Conservation (phyloP, 2,329 filamentous ascomycete species). For the Trichoderma arundinaceum region DNA sequence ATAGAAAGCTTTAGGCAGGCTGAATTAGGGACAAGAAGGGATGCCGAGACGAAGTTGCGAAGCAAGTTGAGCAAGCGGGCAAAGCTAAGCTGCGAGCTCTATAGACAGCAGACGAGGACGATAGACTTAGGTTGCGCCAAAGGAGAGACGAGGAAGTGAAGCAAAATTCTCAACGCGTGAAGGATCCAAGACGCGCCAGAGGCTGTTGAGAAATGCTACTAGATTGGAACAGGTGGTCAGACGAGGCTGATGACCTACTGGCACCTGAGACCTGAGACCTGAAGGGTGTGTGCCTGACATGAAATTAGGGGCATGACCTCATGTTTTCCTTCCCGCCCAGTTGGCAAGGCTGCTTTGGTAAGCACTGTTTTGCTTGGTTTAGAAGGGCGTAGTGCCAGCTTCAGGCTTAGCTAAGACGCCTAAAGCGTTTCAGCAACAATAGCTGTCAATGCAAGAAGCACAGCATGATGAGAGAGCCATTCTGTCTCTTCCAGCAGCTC, state of each 20-base stretch:
- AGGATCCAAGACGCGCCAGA: constrained; percentile 9
- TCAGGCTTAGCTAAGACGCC: neutral
- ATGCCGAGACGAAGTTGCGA: constrained; percentile 4
- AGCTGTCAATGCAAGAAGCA: constrained; percentile 19
- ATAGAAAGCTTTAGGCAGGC: constrained; percentile 10
- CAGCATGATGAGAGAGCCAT: neutral
- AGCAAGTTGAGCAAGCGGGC: neutral
- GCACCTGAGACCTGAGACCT: constrained; percentile 25
- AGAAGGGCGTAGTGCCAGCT: neutral
- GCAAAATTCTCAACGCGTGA: constrained; percentile 9
- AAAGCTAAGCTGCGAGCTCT: constrained; percentile 13
- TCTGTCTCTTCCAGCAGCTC: too few species aligned
- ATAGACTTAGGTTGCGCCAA: neutral
- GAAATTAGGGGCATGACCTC: constrained; percentile 31
- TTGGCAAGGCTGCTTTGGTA: constrained; percentile 16
- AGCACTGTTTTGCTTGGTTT: constrained; percentile 5
- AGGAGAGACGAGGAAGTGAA: constrained; percentile 8
- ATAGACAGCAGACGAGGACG: constrained; percentile 3
- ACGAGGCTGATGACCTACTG: constrained; percentile 32
- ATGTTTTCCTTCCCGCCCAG: neutral
- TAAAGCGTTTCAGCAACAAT: constrained; percentile 7
- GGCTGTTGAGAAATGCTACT: constrained; percentile 12
- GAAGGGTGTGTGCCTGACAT: constrained; percentile 25
- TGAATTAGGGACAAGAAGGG: constrained; percentile 17
- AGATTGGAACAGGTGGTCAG: constrained; percentile 29